Evolutionary conservation across 208 protist species (phyloP), one percentile per base, ranked within the genome.

Genomic region (Trypanosoma mega): DNA sequence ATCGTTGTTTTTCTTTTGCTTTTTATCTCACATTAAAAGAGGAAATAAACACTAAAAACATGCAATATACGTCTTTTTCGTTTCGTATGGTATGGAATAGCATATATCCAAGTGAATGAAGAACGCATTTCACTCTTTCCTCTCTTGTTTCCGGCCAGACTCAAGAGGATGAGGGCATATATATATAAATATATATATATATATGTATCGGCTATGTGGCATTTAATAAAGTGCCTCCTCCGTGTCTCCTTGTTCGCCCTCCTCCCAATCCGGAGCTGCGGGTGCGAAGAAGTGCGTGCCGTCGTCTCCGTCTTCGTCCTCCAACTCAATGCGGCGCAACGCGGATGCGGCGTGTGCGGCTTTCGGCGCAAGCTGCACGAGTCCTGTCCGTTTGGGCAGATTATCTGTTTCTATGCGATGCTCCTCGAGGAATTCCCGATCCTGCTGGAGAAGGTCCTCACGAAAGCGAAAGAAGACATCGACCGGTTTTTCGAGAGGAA

Each of bases 391-490:
- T 1, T 33, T 36, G 8, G 58, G 31, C 43, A 68, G 66, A 1
- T 66, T 57, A 26, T 59, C 44, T 30, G 72, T 68, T 23, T 79
- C 72, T 21, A 71, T 67, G 43, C 80, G 61, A 30, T 75, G 45
- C 43, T 63, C 53, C 16, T 65, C 62, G 30, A 89, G 51, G 44
- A 83, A 82, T 21, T 76, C 63, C 14, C 74, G 72, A 48, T 96
- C 90, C 31, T 76, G 61, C 52, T 87, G 51, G 44, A 90, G 62
- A 31, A 96, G 66, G 27, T 85, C 74, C 57, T 96, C 90, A 30
- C 86, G 83, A 62, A 93, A 96, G 43, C 80, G 78, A 49, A 96
- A 96, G 57, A 92, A 96, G 12, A 93, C 84, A 55, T 96, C 90
- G 0, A 93, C 85, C 1, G 75, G 64, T 59, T 90, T 90, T 65